These are phyloP conservation scores for Vitis hybrid DNA, from an alignment of 177 flowering plant genomes.

Conservation along the genomic window DNA sequence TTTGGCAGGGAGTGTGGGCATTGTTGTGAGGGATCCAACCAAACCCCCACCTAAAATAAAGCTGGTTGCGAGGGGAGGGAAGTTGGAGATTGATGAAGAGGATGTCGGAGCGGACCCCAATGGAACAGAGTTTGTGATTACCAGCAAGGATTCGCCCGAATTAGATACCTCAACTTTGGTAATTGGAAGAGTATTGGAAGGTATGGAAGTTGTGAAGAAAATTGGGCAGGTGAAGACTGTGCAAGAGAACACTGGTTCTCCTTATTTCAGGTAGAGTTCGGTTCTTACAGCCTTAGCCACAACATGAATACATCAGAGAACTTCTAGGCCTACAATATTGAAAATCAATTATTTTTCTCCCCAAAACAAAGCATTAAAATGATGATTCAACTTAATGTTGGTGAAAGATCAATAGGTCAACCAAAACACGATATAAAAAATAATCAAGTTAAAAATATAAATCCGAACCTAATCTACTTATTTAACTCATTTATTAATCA, in stretches of 20 bases:
- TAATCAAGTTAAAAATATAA: no score
- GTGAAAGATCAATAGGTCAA: no score
- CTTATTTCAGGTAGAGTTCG: constrained; percentile 70
- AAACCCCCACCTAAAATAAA: constrained; percentile 84
- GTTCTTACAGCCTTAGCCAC: no score
- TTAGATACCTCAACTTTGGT: constrained; percentile 67
- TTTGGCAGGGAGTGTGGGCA: constrained; percentile 55
- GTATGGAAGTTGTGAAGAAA: constrained; percentile 77
- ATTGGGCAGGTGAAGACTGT: constrained; percentile 78
- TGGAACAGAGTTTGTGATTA: constrained; percentile 85
- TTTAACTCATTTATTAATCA: no score
- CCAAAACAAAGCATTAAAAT: no score
- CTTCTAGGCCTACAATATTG: no score
- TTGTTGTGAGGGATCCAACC: constrained; percentile 73
- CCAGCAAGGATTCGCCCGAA: constrained; percentile 69
- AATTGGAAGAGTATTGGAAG: constrained; percentile 71
- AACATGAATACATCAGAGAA: no score
- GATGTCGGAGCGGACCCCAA: constrained; percentile 77
- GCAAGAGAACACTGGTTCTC: constrained; percentile 76
- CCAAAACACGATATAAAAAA: no score
- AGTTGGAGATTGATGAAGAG: constrained; percentile 81
- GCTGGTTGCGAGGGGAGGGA: constrained; percentile 78
- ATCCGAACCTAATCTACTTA: no score
- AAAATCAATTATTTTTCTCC: no score
- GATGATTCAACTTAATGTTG: no score